Percentiles rank a stretch among this genome's conserved stretches.
Conservation (phyloP, 2,329 filamentous ascomycete species). For the Colletotrichum cuscutae region DNA sequence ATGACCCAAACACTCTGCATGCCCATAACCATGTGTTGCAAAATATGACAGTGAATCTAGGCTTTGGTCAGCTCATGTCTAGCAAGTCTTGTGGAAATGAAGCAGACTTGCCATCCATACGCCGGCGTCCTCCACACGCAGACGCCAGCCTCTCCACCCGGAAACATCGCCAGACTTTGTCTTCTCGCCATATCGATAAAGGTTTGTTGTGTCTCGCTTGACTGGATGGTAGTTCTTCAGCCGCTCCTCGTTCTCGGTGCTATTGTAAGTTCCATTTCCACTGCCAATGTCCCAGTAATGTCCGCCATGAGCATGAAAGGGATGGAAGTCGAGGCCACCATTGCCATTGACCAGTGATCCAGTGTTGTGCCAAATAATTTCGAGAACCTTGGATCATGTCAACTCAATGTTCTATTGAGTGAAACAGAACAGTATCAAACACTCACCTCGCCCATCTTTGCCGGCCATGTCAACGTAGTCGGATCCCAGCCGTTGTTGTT, state of each 20-base stretch:
- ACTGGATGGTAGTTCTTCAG: conserved; percentile 46
- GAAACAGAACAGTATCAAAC: conserved; percentile 53
- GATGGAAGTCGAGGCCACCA: conserved; percentile 58
- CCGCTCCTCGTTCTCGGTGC: conserved; percentile 57
- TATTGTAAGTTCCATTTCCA: conserved; percentile 64
- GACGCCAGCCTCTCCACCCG: conserved; percentile 71
- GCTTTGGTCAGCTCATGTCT: neutral
- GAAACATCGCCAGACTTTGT: conserved; percentile 51
- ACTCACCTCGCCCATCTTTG: conserved; percentile 64
- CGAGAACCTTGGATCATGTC: conserved; percentile 7
- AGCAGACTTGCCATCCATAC: conserved; percentile 60
- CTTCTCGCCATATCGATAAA: conserved; percentile 62
- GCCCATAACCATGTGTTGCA: conserved; percentile 69
- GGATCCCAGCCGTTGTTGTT: conserved; percentile 66
- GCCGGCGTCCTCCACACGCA: conserved; percentile 61
- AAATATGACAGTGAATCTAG: conserved; percentile 66
- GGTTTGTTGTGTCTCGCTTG: conserved; percentile 59
- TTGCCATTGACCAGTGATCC: conserved; percentile 42
- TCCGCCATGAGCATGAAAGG: conserved; percentile 65
- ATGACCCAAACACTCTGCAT: conserved; percentile 44
- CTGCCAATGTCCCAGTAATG: conserved; percentile 65
- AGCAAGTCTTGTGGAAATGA: neutral
- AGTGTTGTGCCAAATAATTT: conserved; percentile 29
- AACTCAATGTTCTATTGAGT: conserved; percentile 44
- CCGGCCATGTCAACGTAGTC: conserved; percentile 58